Conservation (phyloP, 75 land plant species). For the Pinus albicaulis region DNA sequence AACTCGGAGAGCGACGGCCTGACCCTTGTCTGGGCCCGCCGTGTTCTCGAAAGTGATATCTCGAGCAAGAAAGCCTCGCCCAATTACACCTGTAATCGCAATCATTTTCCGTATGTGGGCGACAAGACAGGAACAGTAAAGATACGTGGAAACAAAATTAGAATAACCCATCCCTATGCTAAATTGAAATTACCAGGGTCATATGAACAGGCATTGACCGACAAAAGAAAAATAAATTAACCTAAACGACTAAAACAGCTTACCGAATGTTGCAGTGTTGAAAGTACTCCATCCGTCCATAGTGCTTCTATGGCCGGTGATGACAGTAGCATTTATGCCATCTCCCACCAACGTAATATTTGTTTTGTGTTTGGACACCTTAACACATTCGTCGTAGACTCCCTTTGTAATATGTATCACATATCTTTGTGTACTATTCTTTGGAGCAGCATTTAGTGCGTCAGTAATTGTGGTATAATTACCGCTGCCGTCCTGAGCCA, state of each 20-base stretch:
- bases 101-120: no score
- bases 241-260: neutral
- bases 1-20: neutral
- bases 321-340: conserved; percentile 21
- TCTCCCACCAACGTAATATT: conserved; percentile 29
- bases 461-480: conserved; percentile 36
- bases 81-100: no score
- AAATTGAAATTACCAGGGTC: no score
- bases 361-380: conserved; percentile 4
- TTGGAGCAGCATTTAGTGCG: conserved; percentile 51
- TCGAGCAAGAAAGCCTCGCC: no score
- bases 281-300: conserved; percentile 13
- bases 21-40: neutral
- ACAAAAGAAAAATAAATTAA: no score
- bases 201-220: no score
- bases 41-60: no score
- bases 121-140: no score
- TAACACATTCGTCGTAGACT: conserved; percentile 18
- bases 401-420: conserved; percentile 36
- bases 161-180: no score
- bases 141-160: no score
- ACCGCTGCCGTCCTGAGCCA: conserved; percentile 61
- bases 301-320: conserved; percentile 16
- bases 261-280: conserved; percentile 16
- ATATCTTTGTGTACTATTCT: conserved; percentile 17